Evolutionary conservation across 1,284 basidiomycete species (phyloP).

Genomic region (Cutaneotrichosporon sp.): DNA sequence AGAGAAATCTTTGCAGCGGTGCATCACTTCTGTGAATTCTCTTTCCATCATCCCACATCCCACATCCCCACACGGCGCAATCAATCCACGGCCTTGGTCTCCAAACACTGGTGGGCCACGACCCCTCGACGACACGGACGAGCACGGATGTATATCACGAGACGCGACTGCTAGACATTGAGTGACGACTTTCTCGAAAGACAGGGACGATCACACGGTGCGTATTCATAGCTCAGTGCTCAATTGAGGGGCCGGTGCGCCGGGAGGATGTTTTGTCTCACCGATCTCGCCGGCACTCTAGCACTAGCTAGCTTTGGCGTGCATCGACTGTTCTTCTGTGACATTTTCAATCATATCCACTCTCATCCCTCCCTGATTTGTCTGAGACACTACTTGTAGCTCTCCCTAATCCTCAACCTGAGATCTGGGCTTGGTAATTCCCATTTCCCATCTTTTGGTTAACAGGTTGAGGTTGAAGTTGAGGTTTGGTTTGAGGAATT

Average conservation of each 20-base stretch:
- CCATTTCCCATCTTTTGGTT: too few species aligned
- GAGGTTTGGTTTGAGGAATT: neutral
- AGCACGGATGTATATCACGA: neutral
- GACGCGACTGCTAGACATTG: neutral
- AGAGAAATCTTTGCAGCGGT: neutral
- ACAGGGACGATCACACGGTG: constrained; percentile 1
- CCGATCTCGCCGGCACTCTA: neutral
- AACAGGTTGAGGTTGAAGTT: neutral
- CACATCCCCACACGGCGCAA: neutral
- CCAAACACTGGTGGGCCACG: neutral
- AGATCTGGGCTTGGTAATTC: too few species aligned
- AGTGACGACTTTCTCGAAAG: neutral
- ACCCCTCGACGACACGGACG: neutral
- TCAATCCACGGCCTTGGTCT: neutral
- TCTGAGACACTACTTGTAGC: neutral
- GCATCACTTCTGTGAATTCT: neutral
- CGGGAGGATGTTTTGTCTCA: constrained; percentile 1
- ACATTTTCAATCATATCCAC: neutral
- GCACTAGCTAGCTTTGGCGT: neutral
- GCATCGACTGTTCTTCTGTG: constrained; percentile 3
- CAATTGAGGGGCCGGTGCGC: neutral
- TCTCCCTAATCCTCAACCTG: too few species aligned
- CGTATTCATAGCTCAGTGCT: neutral
- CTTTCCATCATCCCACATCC: neutral
- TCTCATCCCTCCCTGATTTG: neutral